Evolutionary conservation across 2,329 filamentous ascomycete genomes (phyloP).

Genomic region (Trichoderma atroviride): DNA sequence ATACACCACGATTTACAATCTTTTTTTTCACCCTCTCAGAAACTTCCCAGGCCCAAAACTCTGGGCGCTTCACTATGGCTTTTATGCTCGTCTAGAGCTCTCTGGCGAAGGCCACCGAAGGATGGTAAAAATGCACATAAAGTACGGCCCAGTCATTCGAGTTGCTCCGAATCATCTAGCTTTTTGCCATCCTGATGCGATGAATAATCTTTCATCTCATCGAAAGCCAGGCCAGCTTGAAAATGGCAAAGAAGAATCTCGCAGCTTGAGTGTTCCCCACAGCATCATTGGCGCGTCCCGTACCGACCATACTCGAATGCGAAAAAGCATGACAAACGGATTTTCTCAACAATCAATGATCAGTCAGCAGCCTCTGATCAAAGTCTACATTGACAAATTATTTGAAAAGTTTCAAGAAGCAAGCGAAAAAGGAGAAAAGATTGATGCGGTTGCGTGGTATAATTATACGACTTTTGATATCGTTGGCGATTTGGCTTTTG

Average conservation of each 20-base stretch:
- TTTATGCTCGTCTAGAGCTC: neutral
- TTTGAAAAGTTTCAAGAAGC: slow-evolving; percentile 31
- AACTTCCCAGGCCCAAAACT: slow-evolving; percentile 17
- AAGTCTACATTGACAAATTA: slow-evolving; percentile 35
- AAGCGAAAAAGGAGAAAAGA: slow-evolving; percentile 2
- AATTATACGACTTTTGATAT: slow-evolving; percentile 38
- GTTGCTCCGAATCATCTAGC: slow-evolving; percentile 1
- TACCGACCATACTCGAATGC: slow-evolving; percentile 31
- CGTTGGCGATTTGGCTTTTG: slow-evolving; percentile 38
- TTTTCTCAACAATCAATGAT: slow-evolving; percentile 38
- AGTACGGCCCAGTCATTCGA: slow-evolving; percentile 23
- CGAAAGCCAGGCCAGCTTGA: slow-evolving; percentile 27
- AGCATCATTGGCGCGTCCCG: slow-evolving; percentile 30
- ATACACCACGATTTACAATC: slow-evolving; percentile 12
- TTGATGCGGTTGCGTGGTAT: slow-evolving; percentile 37
- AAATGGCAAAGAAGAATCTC: slow-evolving; percentile 21
- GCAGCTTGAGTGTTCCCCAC: neutral
- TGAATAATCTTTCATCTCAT: slow-evolving; percentile 30
- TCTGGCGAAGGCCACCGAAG: neutral
- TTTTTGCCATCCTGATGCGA: slow-evolving; percentile 21
- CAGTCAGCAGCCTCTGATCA: slow-evolving; percentile 38
- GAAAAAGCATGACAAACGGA: slow-evolving; percentile 34
- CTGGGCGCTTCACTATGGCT: slow-evolving; percentile 5
- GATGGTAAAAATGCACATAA: slow-evolving; percentile 5
- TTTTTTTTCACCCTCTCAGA: slow-evolving; percentile 24